Evolutionary conservation across 2,329 filamentous ascomycete species (phyloP), one percentile per base, ranked within the genome.

Genomic region (Trichoderma polysporum): DNA sequence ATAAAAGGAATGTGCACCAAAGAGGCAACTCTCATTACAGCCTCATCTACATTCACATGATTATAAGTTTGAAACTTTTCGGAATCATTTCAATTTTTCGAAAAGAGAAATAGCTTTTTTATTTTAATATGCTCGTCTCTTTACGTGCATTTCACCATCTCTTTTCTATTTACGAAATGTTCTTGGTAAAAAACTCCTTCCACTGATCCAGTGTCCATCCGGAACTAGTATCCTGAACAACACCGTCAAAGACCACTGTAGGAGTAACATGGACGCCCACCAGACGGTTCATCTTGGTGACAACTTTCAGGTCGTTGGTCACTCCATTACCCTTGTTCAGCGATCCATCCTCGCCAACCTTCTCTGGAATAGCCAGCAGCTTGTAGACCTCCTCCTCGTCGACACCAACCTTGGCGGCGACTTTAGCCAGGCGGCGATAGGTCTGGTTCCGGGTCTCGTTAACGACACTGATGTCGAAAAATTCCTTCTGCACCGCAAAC

Each of bases 241-340:
- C 86, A 0, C 94, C 93, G 78, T 98, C 89, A 77, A 96, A 94
- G 58, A 97, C 84, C 22, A 94, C 93, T 0, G 94, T 97, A 1
- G 94, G 94, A 49, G 92, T 94, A 47, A 97, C 92, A 81, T 98
- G 94, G 50, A 97, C 88, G 13, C 94, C 91, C 9, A 91, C 86
- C 71, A 95, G 79, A 50, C 94, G 83, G 73, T 92, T 86, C 77
- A 90, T 90, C 85, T 94, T 96, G 69, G 94, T 88, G 73, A 94
- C 81, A 57, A 92, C 79, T 83, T 97, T 97, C 65, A 97, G 78
- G 77, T 97, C 93, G 76, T 91, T 86, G 27, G 94, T 97, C 60
- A 96, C 90, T 66, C 83, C 82, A 76, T 98, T 97, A 0, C 94
- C 94, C 9, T 76, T 77, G 76, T 98, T 98, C 77, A 93, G 77